Evolutionary conservation across 2,329 filamentous ascomycete species (phyloP).

Genomic region (Hypoxylon sp.): DNA sequence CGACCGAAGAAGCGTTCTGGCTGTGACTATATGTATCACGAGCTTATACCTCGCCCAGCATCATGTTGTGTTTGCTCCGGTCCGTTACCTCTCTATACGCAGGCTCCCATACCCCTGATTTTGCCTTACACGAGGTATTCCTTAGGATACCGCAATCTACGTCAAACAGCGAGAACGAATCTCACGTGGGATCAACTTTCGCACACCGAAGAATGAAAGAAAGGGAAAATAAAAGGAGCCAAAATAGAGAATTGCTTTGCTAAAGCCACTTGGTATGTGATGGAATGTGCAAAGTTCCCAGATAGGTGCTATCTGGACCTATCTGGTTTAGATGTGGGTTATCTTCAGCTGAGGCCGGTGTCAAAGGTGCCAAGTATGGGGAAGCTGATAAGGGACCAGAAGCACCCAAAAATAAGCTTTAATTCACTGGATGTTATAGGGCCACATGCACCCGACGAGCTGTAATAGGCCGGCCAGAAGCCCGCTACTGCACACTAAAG

Average conservation of each 20-base stretch:
- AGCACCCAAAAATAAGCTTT: slow-evolving; percentile 24
- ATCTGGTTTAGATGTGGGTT: slow-evolving; percentile 15
- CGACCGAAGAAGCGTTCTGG: too few species aligned
- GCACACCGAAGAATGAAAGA: not conserved
- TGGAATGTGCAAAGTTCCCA: not conserved
- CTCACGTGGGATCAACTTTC: slow-evolving; percentile 8
- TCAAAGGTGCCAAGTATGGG: slow-evolving; percentile 15
- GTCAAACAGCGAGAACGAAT: slow-evolving; percentile 22
- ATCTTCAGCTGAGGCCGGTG: slow-evolving; percentile 20
- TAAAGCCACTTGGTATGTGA: not conserved
- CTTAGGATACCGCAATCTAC: slow-evolving; percentile 33
- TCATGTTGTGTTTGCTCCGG: slow-evolving; percentile 33
- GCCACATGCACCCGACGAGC: slow-evolving; percentile 1
- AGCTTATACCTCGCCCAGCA: slow-evolving; percentile 25
- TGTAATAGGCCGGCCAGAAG: not conserved
- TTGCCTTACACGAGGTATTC: slow-evolving; percentile 26
- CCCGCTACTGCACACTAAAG: slow-evolving; percentile 14
- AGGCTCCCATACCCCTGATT: slow-evolving; percentile 16
- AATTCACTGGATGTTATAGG: slow-evolving; percentile 2
- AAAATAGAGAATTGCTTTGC: not conserved
- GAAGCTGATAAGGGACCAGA: slow-evolving; percentile 13
- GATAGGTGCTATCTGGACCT: not conserved
- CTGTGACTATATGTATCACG: not conserved
- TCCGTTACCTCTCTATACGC: slow-evolving; percentile 15
- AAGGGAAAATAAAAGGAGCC: not conserved